Evolutionary conservation across 257 asterid genomes (phyloP), one percentile per base, ranked within the genome.

Genomic region (Solanum habrochaites): DNA sequence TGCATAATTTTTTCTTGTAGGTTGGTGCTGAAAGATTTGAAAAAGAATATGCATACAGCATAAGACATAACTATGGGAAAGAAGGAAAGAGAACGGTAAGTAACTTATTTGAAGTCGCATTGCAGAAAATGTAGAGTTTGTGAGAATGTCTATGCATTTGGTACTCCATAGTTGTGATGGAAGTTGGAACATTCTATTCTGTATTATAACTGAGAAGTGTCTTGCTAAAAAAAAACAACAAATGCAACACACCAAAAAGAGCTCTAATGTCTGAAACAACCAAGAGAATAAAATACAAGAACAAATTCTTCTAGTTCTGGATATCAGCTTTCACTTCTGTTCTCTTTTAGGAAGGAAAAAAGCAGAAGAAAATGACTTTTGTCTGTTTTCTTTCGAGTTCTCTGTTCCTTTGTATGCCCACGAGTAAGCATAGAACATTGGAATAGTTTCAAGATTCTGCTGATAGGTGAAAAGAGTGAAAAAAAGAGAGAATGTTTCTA

Each of bases 41-140:
- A 91, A 97, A 95, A 92, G 99, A 96, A 88, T 97, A 97, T 88
- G 97, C 97, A 86, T 97, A 97, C 87, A 6, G 95, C 91, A 93
- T 96, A 86, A 96, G 99, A 11, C 99, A 97, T 93, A 94, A 92
- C 87, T 97, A 96, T 88, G 99, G 99, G 83, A 97, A 96, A 96
- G 99, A 97, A 93, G 99, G 99, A 86, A 97, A 97, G 91, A 92
- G 99, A 89, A 93, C 96, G 89, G 99, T 97, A 92, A 91, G 94
- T 88, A 49, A 49, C 45, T 49, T 90, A 47, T 49, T 81, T 56
- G 40, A 18, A 81, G 85, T 31, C 31, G 85, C 70, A 39, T 42
- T 74, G 56, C 6, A 14, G 52, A 74, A 39, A 39, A 74, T 39
- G 56, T 39, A 23, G 32, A 39, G 82, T 74, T 74, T n/a, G 56